Conservation (phyloP, 176 grass and related monocot species). For the bread wheat (Triticum aestivum) region DNA sequence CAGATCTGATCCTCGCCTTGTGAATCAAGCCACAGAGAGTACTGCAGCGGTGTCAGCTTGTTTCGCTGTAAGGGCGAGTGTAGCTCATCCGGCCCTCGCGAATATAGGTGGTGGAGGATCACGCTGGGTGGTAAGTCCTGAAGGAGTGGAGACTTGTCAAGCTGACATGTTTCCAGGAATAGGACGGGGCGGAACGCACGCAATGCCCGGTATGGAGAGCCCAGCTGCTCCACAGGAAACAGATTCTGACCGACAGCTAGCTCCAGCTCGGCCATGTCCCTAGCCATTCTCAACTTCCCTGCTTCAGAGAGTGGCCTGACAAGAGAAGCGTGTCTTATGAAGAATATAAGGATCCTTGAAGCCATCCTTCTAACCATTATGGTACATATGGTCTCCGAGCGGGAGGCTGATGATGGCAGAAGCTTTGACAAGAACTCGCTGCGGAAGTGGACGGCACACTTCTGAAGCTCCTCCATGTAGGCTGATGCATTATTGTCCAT, state of each 20-base stretch:
- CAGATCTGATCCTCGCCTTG: conserved; percentile 93
- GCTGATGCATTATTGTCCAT: conserved; percentile 82
- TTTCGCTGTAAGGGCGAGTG: conserved; percentile 92
- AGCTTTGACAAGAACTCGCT: conserved; percentile 92
- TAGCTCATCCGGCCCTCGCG: conserved; percentile 79
- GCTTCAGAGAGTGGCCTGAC: conserved; percentile 95
- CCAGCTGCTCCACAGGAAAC: conserved; percentile 96
- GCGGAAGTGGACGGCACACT: conserved; percentile 76
- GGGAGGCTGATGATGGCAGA: conserved; percentile 76
- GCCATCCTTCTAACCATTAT: conserved; percentile 92
- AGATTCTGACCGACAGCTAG: conserved; percentile 89
- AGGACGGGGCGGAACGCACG: conserved; percentile 86
- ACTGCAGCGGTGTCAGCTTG: conserved; percentile 70
- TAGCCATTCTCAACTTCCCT: conserved; percentile 93
- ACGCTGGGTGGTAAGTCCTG: conserved; percentile 74
- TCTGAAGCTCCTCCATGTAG: conserved; percentile 99
- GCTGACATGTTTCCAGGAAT: conserved; percentile 90
- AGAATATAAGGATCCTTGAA: conserved; percentile 88
- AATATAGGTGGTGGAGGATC: conserved; percentile 95
- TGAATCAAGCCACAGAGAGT: conserved; percentile 91
- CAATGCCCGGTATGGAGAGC: conserved; percentile 76
- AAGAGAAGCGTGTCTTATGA: conserved; percentile 95
- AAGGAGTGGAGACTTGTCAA: conserved; percentile 67
- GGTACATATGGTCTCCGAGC: conserved; percentile 87
- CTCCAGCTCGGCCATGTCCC: conserved; percentile 97